These are phyloP conservation scores for Ganoderma meredithae DNA, from an alignment of 1,284 basidiomycete species.

Conservation along the genomic window DNA sequence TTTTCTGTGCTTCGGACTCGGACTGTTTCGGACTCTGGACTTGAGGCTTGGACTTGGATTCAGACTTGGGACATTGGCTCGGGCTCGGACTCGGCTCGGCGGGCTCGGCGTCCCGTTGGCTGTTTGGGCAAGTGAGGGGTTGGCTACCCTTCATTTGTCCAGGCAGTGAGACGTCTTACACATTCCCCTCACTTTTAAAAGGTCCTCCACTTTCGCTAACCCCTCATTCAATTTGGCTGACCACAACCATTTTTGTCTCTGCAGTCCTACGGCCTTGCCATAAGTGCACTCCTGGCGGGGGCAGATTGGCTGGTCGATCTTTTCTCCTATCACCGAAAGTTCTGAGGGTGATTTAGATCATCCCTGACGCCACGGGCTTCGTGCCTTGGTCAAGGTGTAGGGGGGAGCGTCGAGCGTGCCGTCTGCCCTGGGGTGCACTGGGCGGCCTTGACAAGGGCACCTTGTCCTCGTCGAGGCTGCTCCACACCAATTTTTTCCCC, in stretches of 20 bases:
- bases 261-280: neutral
- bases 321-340: neutral
- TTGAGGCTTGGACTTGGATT: neutral
- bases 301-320: neutral
- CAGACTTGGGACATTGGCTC: neutral
- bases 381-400: neutral
- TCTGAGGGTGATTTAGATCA: neutral
- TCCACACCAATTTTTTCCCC: neutral
- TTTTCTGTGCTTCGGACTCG: neutral
- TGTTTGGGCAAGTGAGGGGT: constrained; percentile 2
- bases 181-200: neutral
- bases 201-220: neutral
- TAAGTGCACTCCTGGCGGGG: constrained; percentile 2
- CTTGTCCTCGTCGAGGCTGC: neutral
- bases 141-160: constrained; percentile 4
- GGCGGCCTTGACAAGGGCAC: neutral
- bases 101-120: neutral
- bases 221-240: neutral
- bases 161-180: neutral
- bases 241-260: neutral
- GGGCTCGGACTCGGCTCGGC: neutral
- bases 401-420: neutral
- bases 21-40: neutral
- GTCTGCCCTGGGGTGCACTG: neutral
- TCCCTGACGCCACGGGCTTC: neutral